phyloP scores from a whole-genome alignment of 2,329 filamentous ascomycete species.

The Pyrenochaeta sp. region DNA sequence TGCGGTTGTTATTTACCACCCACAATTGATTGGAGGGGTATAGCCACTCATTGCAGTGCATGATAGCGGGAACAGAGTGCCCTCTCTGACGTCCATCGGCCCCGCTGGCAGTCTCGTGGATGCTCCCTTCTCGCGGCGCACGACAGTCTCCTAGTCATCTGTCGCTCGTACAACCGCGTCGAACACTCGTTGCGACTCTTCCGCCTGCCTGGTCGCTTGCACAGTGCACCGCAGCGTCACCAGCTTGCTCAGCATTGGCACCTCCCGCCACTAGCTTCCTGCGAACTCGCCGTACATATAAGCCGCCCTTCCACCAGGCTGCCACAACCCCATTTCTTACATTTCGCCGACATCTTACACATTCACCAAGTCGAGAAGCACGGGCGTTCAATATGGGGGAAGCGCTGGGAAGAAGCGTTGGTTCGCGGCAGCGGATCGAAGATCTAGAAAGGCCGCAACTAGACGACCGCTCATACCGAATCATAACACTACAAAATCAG shows the following conservation, averaged over 20 bases:
- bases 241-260: constrained; percentile 15
- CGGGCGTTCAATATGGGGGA: constrained; percentile 37
- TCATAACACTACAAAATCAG: constrained; percentile 84
- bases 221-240: constrained; percentile 24
- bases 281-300: constrained; percentile 32
- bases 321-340: constrained; percentile 15
- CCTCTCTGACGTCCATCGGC: constrained; percentile 9
- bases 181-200: constrained; percentile 13
- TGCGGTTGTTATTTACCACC: constrained; percentile 4
- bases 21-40: constrained; percentile 10
- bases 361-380: constrained; percentile 13
- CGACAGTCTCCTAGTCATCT: constrained; percentile 34
- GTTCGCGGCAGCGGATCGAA: constrained; percentile 59
- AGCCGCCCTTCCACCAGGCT: constrained; percentile 17
- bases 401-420: constrained; percentile 34
- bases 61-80: constrained; percentile 4
- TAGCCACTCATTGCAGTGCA: constrained; percentile 9
- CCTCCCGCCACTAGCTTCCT: constrained; percentile 29
- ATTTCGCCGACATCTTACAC: constrained; percentile 18
- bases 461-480: constrained; percentile 86
- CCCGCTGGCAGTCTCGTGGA: constrained; percentile 35
- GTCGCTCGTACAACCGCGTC: constrained; percentile 26
- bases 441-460: constrained; percentile 81
- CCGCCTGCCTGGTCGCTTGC: constrained; percentile 19
- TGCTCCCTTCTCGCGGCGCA: constrained; percentile 27